Percentiles rank a stretch among this genome's conserved stretches.
phyloP scores from a whole-genome alignment of 345 rosid genomes.

The Eutrema japonicum region DNA sequence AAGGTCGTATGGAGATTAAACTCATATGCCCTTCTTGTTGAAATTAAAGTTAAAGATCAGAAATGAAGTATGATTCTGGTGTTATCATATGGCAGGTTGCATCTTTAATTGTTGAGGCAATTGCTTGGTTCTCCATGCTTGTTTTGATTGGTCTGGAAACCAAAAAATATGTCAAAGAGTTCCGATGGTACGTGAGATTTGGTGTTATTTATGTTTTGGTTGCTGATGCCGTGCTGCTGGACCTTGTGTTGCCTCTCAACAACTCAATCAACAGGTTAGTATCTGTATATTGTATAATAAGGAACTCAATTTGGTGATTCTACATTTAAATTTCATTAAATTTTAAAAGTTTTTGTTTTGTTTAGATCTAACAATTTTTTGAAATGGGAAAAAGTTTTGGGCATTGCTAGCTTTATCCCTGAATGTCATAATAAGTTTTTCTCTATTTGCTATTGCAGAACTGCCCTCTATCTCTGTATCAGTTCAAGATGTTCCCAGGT shows the following conservation, averaged over 20 bases:
- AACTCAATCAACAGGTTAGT: constrained; percentile 58
- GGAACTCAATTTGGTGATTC: not conserved
- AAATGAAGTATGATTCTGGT: constrained; percentile 2
- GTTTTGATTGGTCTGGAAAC: constrained; percentile 70
- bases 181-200: constrained; percentile 88
- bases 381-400: not conserved
- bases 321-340: not conserved
- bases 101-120: constrained; percentile 66
- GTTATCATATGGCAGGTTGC: constrained; percentile 50
- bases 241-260: constrained; percentile 61
- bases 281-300: not conserved
- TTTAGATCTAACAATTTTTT: not conserved
- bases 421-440: constrained; percentile 19
- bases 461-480: constrained; percentile 55
- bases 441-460: constrained; percentile 53
- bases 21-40: constrained; percentile 12
- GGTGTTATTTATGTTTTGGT: constrained; percentile 82
- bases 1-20: not conserved
- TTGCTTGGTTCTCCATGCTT: constrained; percentile 86
- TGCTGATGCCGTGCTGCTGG: constrained; percentile 83
- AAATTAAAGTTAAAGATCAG: constrained; percentile 10
- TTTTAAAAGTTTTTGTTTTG: too few relatives aligned
- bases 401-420: not conserved
- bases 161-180: constrained; percentile 63
- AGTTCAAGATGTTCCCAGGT: constrained; percentile 82